Conservation (phyloP, 805 yeast genomes). For the Candida vaughaniae region DNA sequence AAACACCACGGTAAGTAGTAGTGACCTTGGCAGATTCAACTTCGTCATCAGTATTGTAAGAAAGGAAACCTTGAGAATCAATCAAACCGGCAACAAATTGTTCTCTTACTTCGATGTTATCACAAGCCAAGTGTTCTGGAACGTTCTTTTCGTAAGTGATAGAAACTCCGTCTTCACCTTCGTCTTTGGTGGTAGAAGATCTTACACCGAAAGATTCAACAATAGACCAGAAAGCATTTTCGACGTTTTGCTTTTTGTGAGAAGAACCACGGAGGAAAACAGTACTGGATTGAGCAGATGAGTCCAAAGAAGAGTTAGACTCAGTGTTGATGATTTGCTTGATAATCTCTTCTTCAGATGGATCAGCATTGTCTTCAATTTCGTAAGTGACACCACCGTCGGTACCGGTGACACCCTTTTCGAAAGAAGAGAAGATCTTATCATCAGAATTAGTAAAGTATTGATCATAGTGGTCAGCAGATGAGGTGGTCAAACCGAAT, state of each 20-base stretch:
- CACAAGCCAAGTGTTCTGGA: slow-evolving; percentile 33
- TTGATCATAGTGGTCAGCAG: slow-evolving; percentile 3
- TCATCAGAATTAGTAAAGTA: slow-evolving; percentile 5
- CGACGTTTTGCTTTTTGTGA: too few relatives aligned
- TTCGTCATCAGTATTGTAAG: slow-evolving; percentile 12
- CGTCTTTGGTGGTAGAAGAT: slow-evolving; percentile 14
- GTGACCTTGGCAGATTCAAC: slow-evolving; percentile 25
- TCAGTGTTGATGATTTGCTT: background rate
- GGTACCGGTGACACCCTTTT: slow-evolving; percentile 6
- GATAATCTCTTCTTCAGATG: slow-evolving; percentile 1
- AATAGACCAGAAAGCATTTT: slow-evolving; percentile 24
- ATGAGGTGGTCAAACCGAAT: slow-evolving; percentile 3
- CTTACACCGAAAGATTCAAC: slow-evolving; percentile 14
- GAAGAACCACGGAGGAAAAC: slow-evolving; percentile 2
- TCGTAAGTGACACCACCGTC: slow-evolving; percentile 8
- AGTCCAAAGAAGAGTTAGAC: background rate
- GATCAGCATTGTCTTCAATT: background rate
- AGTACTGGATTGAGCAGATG: slow-evolving; percentile 1
- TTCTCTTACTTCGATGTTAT: slow-evolving; percentile 42
- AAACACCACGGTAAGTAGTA: slow-evolving; percentile 28
- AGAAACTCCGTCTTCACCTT: slow-evolving; percentile 10
- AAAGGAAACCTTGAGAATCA: slow-evolving; percentile 38
- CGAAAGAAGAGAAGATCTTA: slow-evolving; percentile 1
- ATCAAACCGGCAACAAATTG: slow-evolving; percentile 44
- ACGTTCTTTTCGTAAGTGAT: slow-evolving; percentile 14